These are phyloP conservation scores for Saccharomyces hybrid DNA, from an alignment of 1,139 yeast species.

Conservation along the genomic window DNA sequence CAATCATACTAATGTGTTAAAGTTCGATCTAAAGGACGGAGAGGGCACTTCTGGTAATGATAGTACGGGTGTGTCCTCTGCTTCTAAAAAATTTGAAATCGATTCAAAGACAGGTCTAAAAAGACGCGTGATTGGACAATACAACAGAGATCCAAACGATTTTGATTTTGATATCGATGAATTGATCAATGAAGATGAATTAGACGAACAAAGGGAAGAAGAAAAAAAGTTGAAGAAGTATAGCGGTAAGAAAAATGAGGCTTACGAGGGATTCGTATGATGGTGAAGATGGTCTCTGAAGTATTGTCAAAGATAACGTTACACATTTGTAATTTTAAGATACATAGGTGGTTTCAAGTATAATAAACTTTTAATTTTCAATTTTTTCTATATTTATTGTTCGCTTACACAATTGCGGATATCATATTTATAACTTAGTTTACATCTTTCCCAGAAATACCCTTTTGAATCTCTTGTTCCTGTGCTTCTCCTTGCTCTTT, in stretches of 20 bases:
- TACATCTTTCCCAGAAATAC: not conserved
- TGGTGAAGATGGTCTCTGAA: not conserved
- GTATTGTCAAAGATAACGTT: not conserved
- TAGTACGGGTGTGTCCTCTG: conserved; percentile 6
- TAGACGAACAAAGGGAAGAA: conserved; percentile 20
- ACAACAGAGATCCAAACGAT: conserved; percentile 26
- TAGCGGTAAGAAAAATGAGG: conserved; percentile 17
- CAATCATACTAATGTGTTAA: conserved; percentile 11
- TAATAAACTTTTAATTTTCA: not conserved
- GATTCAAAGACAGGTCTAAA: conserved; percentile 28
- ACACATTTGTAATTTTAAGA: not conserved
- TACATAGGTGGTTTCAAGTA: not conserved
- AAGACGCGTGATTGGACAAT: conserved; percentile 26
- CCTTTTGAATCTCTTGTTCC: not conserved
- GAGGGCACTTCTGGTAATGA: conserved; percentile 3
- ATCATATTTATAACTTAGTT: not conserved
- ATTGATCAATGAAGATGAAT: conserved; percentile 28
- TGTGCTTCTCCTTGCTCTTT: not conserved
- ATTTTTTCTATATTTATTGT: not conserved
- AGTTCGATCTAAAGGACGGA: conserved; percentile 19
- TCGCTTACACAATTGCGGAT: not conserved
- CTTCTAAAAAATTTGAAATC: conserved; percentile 13
- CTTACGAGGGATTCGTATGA: conserved; percentile 18
- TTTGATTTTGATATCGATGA: conserved; percentile 32
- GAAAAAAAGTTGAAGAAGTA: conserved; percentile 15